phyloP scores from a whole-genome alignment of 148 eudicot species.

The Chenopodium quinoa region DNA sequence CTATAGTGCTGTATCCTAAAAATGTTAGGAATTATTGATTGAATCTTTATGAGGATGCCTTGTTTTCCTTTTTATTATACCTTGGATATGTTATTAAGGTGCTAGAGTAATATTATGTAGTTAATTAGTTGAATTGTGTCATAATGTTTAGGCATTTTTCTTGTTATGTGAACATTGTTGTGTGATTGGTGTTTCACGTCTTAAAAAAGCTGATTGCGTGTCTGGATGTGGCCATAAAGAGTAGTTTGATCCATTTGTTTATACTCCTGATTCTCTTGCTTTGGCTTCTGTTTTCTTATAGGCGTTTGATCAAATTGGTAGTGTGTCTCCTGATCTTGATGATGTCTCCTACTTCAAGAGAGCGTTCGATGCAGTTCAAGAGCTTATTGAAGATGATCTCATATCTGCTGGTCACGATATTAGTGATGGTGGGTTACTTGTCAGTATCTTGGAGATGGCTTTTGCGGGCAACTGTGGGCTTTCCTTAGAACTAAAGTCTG shows the following conservation, averaged over 20 bases:
- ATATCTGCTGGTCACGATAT: constrained; percentile 90
- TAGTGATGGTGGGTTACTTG: constrained; percentile 85
- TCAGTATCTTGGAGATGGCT: constrained; percentile 73
- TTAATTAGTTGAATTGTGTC: background rate
- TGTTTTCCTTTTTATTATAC: background rate
- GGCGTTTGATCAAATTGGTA: constrained; percentile 81
- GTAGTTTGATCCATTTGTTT: background rate
- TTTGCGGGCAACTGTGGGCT: constrained; percentile 92
- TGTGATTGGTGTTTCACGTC: background rate
- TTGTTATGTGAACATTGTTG: background rate
- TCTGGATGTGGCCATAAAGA: background rate
- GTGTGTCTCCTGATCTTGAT: constrained; percentile 78
- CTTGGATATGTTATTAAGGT: background rate
- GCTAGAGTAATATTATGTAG: background rate
- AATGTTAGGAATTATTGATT: background rate
- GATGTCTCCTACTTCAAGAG: constrained; percentile 66
- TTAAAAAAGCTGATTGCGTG: no score
- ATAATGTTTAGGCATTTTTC: background rate
- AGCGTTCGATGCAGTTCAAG: constrained; percentile 69
- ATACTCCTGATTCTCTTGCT: constrained; percentile 4
- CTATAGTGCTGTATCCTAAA: background rate
- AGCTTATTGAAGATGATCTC: constrained; percentile 53
- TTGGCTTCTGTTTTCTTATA: constrained; percentile 45
- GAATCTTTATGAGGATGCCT: background rate
- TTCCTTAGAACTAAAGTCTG: constrained; percentile 49